A percentile compares a stretch with the other conserved stretches of the same genome.
phyloP scores from a whole-genome alignment of 2,329 filamentous ascomycete species.

The Canariomyces notabilis region DNA sequence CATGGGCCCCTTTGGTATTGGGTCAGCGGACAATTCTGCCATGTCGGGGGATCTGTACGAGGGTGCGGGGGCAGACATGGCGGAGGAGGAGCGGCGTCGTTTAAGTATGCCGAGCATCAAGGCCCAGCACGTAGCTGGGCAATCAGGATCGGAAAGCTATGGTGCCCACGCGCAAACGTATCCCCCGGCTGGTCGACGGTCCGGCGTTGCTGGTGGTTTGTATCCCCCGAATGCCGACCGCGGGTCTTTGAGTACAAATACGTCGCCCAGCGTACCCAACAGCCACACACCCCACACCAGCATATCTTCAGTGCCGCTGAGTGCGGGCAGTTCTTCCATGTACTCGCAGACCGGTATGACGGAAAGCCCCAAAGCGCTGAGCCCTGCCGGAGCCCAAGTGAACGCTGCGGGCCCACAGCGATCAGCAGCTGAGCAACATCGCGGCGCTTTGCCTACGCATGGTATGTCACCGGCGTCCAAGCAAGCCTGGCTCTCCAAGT shows the following conservation, averaged over 20 bases:
- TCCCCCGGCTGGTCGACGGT: constrained; percentile 58
- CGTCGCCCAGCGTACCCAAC: constrained; percentile 47
- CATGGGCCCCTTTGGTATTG: constrained; percentile 71
- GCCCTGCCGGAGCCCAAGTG: constrained; percentile 51
- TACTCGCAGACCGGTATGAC: constrained; percentile 72
- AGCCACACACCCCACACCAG: constrained; percentile 47
- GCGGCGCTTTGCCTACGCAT: constrained; percentile 25
- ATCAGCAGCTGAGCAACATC: constrained; percentile 38
- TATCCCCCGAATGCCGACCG: constrained; percentile 59
- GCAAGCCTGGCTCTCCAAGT: constrained; percentile 28
- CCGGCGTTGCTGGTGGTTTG: constrained; percentile 49
- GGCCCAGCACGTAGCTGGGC: constrained; percentile 58
- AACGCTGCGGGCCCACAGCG: constrained; percentile 42
- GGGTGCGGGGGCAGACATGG: constrained; percentile 53
- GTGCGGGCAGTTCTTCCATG: constrained; percentile 49
- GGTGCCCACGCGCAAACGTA: constrained; percentile 69
- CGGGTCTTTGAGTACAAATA: constrained; percentile 48
- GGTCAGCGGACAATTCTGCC: constrained; percentile 46
- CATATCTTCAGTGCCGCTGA: constrained; percentile 44
- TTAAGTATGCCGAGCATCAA: constrained; percentile 72
- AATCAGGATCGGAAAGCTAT: constrained; percentile 45
- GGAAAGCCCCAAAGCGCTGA: constrained; percentile 81
- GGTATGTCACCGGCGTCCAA: constrained; percentile 33
- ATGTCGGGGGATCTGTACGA: constrained; percentile 56
- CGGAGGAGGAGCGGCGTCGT: constrained; percentile 55